phyloP scores from a whole-genome alignment of 202 grass and related monocot genomes.

The Saccharum hybrid region DNA sequence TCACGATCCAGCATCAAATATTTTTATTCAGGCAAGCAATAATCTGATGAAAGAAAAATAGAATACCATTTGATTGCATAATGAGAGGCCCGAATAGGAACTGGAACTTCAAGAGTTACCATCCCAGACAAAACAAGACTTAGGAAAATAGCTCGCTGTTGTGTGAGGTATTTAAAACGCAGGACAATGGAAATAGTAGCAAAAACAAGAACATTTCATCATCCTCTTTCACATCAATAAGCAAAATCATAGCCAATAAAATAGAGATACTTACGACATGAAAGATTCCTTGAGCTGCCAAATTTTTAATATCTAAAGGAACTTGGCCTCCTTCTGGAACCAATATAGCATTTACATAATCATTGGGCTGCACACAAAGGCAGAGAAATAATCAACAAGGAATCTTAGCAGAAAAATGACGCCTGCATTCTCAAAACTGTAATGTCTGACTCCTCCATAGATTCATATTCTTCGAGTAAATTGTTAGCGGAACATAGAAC shows the following conservation, averaged over 20 bases:
- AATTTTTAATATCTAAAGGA: conserved; percentile 66
- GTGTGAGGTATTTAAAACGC: neutral
- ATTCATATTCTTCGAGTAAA: neutral
- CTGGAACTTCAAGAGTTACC: conserved; percentile 1
- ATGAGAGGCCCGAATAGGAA: neutral
- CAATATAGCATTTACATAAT: conserved; percentile 92
- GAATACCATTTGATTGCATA: neutral
- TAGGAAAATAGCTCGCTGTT: conserved; percentile 10
- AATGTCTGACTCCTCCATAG: neutral
- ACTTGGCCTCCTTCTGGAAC: conserved; percentile 80
- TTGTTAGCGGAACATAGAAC: conserved; percentile 22
- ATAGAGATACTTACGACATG: conserved; percentile 64
- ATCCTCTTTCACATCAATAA: conserved; percentile 3
- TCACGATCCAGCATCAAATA: neutral
- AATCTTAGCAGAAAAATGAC: conserved; percentile 3
- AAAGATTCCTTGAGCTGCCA: conserved; percentile 77
- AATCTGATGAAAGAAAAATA: conserved; percentile 14
- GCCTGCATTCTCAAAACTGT: neutral
- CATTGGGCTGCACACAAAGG: conserved; percentile 55
- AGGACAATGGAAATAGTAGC: neutral
- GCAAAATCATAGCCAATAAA: conserved; percentile 25
- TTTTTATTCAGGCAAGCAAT: conserved; percentile 25
- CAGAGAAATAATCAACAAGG: conserved; percentile 31
- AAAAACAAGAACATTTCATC: conserved; percentile 4
- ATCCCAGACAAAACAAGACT: conserved; percentile 5